Evolutionary conservation across 441 rosid genomes (phyloP), one percentile per base, ranked within the genome.

Genomic region (Raphanus hybrid): DNA sequence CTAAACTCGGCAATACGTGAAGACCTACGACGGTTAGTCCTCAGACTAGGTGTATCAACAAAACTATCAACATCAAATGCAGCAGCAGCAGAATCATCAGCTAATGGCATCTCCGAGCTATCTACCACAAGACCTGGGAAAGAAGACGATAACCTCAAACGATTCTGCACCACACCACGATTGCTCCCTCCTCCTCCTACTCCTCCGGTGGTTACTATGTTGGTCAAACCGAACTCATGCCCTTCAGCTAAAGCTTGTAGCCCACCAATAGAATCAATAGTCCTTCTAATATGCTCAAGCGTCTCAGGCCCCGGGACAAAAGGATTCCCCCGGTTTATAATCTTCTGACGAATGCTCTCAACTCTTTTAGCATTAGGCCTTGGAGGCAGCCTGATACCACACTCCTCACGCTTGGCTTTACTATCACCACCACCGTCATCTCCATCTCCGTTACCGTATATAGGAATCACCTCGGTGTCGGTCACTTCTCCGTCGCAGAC

Each of bases 301-400:
- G 84, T 78, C 74, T 76, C 87, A 10, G 78, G 82, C 11, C 77
- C 74, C 1, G 82, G 80, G 74, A 79, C 35, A 70, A 83, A 78
- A 12, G 84, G 76, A 66, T 72, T 39, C 54, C 77, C 60, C 4
- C 63, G 83, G 78, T 58, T 79, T 23, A 78, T 26, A n/a, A 83
- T 75, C 82, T 82, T 83, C 64, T 84, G 92, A 78, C 92, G 82
- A 62, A 75, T 29, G 65, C 87, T 87, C 68, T 90, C 90, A 4
- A 87, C 76, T 82, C 94, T 80, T 16, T 73, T 85, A 5, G 92
- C 90, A 50, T 58, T 67, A 14, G 94, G 94, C 69, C 94, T 82
- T 12, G 84, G 84, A 73, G 94, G 94, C 58, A 87, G 65, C 80
- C 39, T 58, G 27, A 82, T 60, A 66, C 75, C 83, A 48, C 82